phyloP scores from a whole-genome alignment of 176 grass and related monocot species.

The Bothriochloa decipiens region DNA sequence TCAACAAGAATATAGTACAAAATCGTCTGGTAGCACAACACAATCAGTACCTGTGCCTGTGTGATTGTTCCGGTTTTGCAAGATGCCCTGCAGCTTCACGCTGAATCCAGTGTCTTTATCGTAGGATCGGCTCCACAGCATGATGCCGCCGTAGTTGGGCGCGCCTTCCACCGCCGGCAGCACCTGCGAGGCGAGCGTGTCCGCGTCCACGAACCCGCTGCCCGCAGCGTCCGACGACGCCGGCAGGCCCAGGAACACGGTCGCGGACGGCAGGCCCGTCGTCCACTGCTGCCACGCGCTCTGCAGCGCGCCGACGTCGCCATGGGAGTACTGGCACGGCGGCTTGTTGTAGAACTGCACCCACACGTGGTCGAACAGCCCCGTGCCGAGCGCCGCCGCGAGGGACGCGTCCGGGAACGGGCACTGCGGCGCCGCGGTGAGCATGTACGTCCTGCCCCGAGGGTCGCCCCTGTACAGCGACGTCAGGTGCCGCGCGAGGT shows the following conservation, averaged over 20 bases:
- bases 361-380: constrained; percentile 87
- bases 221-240: constrained; percentile 49
- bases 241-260: constrained; percentile 63
- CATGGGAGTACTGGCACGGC: constrained; percentile 52
- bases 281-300: constrained; percentile 55
- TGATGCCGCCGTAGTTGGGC: constrained; percentile 60
- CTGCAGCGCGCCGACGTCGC: constrained; percentile 14
- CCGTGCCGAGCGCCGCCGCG: constrained; percentile 32
- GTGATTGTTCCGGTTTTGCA: constrained; percentile 17
- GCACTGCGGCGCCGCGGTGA: constrained; percentile 61
- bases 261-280: constrained; percentile 18
- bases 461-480: constrained; percentile 39
- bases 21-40: too few species aligned
- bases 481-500: constrained; percentile 45
- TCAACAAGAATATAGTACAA: not conserved
- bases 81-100: constrained; percentile 39
- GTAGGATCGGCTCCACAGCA: constrained; percentile 66
- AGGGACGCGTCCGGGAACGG: constrained; percentile 55
- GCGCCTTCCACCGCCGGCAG: constrained; percentile 48
- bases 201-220: constrained; percentile 57
- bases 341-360: constrained; percentile 92
- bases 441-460: constrained; percentile 15
- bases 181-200: constrained; percentile 44
- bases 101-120: constrained; percentile 55
- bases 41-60: constrained; percentile 15